A percentile compares a stretch with the other conserved stretches of the same genome.
phyloP scores from a whole-genome alignment of 345 rosid species.

The Lepidium aucheri region DNA sequence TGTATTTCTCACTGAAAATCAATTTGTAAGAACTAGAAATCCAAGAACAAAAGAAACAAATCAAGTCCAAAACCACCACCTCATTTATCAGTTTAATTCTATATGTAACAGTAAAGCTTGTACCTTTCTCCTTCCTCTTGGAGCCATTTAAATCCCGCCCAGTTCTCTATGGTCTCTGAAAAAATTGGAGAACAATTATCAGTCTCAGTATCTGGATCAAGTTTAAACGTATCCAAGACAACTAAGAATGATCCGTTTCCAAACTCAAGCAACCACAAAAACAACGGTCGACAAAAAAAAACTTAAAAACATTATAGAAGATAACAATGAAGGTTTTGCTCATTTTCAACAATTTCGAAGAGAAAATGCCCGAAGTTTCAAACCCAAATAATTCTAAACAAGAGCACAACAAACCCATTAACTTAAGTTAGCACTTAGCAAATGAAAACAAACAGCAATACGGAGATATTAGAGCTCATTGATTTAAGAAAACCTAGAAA shows the following conservation, averaged over 20 bases:
- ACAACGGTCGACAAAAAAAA: neutral
- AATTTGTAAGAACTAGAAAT: neutral
- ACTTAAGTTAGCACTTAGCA: neutral
- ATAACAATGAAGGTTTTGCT: neutral
- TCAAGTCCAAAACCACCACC: neutral
- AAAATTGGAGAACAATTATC: neutral
- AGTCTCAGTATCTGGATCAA: neutral
- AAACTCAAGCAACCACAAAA: neutral
- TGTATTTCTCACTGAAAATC: neutral
- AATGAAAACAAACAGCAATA: neutral
- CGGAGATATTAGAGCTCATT: neutral
- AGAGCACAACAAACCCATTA: neutral
- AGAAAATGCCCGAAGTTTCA: neutral
- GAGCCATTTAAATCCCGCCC: conserved; percentile 8
- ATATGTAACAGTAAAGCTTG: neutral
- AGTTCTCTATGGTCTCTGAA: neutral
- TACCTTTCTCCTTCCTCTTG: conserved; percentile 18
- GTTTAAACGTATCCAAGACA: neutral
- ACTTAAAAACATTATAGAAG: neutral
- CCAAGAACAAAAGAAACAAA: neutral
- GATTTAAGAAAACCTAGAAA: too few relatives aligned
- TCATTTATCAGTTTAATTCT: neutral
- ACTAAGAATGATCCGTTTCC: neutral
- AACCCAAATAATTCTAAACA: neutral
- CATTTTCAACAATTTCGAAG: neutral